Evolutionary conservation across 2,329 filamentous ascomycete species (phyloP).

Genomic region (Nigrospora sphaerica): DNA sequence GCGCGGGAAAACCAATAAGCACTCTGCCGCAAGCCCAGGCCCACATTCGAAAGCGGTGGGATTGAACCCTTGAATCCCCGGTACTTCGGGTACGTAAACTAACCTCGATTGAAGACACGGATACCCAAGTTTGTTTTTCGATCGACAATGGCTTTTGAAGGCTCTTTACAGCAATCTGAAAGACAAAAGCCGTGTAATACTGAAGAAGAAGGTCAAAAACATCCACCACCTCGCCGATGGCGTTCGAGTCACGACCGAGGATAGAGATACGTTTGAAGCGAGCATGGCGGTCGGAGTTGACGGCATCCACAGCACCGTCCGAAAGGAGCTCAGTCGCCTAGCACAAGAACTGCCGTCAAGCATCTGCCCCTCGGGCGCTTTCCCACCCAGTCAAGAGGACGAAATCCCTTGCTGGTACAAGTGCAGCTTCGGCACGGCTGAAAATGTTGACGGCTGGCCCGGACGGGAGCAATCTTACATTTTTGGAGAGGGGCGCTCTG

Average conservation of each 20-base stretch:
- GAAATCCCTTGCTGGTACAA: constrained; percentile 17
- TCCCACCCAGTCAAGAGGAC: constrained; percentile 11
- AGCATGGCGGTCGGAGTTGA: constrained; percentile 31
- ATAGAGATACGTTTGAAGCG: constrained; percentile 21
- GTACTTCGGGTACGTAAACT: not conserved
- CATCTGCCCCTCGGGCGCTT: constrained; percentile 11
- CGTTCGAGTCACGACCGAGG: constrained; percentile 21
- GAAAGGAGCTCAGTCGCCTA: constrained; percentile 17
- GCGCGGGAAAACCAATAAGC: too few species aligned
- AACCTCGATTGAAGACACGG: constrained; percentile 13
- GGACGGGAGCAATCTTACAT: constrained; percentile 9
- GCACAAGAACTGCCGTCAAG: constrained; percentile 1
- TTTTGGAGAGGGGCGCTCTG: constrained; percentile 14
- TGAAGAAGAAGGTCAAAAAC: constrained; percentile 17
- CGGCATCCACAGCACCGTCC: constrained; percentile 30
- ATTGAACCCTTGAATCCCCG: too few species aligned
- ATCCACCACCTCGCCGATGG: constrained; percentile 15
- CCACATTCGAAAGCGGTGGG: too few species aligned
- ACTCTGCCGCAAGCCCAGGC: too few species aligned
- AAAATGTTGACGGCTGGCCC: constrained; percentile 14
- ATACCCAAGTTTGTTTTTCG: constrained; percentile 26
- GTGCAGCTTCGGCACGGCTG: constrained; percentile 31
- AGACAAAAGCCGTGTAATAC: constrained; percentile 23
- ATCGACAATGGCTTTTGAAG: constrained; percentile 25
- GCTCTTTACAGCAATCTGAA: constrained; percentile 24